Conservation (phyloP, 441 rosid genomes). For the Geranium incanum region DNA sequence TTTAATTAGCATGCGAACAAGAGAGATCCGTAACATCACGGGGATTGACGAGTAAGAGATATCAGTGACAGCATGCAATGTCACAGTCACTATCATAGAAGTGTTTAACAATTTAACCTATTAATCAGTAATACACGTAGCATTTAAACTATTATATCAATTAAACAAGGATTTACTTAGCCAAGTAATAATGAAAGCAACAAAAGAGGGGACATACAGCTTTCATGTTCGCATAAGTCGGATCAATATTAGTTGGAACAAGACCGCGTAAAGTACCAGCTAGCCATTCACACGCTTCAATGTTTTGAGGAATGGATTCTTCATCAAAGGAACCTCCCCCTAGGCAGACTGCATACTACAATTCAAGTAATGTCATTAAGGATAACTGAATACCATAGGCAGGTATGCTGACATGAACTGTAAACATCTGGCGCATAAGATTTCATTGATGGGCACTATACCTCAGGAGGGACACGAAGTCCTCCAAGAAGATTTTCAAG, state of each 20-base stretch:
- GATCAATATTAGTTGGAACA: slow-evolving; percentile 74
- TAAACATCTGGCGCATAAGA: background rate
- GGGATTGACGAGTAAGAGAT: background rate
- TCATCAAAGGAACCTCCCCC: slow-evolving; percentile 92
- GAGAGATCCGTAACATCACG: too few relatives aligned
- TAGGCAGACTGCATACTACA: slow-evolving; percentile 71
- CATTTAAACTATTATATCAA: background rate
- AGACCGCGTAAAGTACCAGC: slow-evolving; percentile 68
- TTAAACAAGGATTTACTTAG: background rate
- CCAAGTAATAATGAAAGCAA: background rate
- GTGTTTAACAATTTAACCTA: background rate
- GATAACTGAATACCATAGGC: slow-evolving; percentile 13
- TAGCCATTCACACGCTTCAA: slow-evolving; percentile 98
- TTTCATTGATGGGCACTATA: slow-evolving; percentile 24
- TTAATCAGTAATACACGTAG: background rate
- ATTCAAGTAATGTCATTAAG: slow-evolving; percentile 28
- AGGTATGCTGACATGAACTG: background rate
- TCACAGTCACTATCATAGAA: background rate
- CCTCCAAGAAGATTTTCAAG: slow-evolving; percentile 89
- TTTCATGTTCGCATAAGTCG: slow-evolving; percentile 68
- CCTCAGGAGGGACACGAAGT: slow-evolving; percentile 85
- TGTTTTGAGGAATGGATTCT: slow-evolving; percentile 75
- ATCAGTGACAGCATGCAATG: background rate
- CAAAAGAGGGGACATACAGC: slow-evolving; percentile 46
- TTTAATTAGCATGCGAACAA: background rate